Evolutionary conservation across 192 early-diverging fungal genomes (phyloP).

Genomic region (Backusella mclennaniae): DNA sequence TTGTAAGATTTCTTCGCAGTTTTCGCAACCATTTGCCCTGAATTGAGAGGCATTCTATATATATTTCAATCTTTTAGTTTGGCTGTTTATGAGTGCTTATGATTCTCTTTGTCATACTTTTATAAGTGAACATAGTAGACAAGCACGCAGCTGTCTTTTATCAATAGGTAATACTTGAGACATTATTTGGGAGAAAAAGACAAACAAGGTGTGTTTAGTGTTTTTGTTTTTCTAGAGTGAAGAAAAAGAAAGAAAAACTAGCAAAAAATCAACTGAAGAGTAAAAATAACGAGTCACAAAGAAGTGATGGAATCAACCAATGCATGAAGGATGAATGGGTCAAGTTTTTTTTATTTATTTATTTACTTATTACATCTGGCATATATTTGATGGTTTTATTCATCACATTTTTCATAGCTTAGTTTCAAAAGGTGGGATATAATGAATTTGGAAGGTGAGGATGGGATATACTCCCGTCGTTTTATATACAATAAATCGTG

Average conservation of each 20-base stretch:
- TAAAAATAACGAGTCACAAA: too few relatives aligned
- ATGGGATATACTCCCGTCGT: neutral
- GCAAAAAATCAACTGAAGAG: neutral
- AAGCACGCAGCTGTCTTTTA: conserved; percentile 74
- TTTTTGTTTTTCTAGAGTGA: neutral
- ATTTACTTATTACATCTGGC: neutral
- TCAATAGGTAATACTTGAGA: conserved; percentile 51
- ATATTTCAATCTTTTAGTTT: neutral
- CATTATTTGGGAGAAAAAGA: conserved; percentile 10
- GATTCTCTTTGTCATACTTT: conserved; percentile 44
- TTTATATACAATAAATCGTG: neutral
- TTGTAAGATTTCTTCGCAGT: conserved; percentile 75
- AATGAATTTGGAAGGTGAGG: neutral
- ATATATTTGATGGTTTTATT: neutral
- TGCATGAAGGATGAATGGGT: too few relatives aligned
- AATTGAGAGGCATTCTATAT: conserved; percentile 67
- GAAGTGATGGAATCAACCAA: too few relatives aligned
- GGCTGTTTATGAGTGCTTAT: neutral
- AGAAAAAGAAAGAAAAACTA: neutral
- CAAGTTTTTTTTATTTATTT: too few relatives aligned
- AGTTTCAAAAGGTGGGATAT: neutral
- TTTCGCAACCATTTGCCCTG: conserved; percentile 71
- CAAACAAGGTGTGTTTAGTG: neutral
- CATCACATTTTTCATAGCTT: neutral
- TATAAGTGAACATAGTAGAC: conserved; percentile 77